Conservation (phyloP, 768 basidiomycete species). For the Panus rudis region DNA sequence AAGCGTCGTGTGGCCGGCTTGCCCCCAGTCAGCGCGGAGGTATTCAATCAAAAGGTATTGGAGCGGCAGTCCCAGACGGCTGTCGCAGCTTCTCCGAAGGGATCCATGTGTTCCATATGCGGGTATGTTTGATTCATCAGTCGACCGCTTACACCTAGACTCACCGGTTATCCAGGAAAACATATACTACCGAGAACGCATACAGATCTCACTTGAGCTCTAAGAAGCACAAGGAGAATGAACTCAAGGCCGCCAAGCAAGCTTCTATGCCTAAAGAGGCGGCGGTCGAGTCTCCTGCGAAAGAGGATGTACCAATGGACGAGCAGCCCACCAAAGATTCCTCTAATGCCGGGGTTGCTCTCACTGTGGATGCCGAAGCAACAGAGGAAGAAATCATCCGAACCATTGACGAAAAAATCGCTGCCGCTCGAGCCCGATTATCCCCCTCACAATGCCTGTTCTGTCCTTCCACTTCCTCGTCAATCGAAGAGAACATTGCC, state of each 20-base stretch:
- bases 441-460: slow-evolving; percentile 77
- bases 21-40: slow-evolving; percentile 67
- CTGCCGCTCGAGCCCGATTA: slow-evolving; percentile 58
- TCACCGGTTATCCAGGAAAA: slow-evolving; percentile 63
- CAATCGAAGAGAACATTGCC: slow-evolving; percentile 50
- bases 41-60: slow-evolving; percentile 86
- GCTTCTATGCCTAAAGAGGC: background rate
- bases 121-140: slow-evolving; percentile 43
- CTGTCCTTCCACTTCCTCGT: slow-evolving; percentile 45
- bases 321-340: slow-evolving; percentile 5
- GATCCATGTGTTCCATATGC: slow-evolving; percentile 72
- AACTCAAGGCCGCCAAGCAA: slow-evolving; percentile 37
- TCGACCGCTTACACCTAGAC: no score
- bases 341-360: slow-evolving; percentile 13
- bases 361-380: slow-evolving; percentile 30
- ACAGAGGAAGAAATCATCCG: slow-evolving; percentile 41
- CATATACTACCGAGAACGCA: slow-evolving; percentile 84
- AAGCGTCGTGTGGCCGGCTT: slow-evolving; percentile 90
- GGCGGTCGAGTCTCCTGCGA: slow-evolving; percentile 2
- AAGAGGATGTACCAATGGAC: background rate
- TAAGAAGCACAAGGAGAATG: slow-evolving; percentile 82
- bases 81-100: slow-evolving; percentile 51
- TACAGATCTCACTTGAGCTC: slow-evolving; percentile 83
- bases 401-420: slow-evolving; percentile 70
- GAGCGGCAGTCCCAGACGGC: slow-evolving; percentile 75